These are phyloP conservation scores for Triangularia setosa DNA, from an alignment of 2,329 filamentous ascomycete genomes.

Conservation along the genomic window DNA sequence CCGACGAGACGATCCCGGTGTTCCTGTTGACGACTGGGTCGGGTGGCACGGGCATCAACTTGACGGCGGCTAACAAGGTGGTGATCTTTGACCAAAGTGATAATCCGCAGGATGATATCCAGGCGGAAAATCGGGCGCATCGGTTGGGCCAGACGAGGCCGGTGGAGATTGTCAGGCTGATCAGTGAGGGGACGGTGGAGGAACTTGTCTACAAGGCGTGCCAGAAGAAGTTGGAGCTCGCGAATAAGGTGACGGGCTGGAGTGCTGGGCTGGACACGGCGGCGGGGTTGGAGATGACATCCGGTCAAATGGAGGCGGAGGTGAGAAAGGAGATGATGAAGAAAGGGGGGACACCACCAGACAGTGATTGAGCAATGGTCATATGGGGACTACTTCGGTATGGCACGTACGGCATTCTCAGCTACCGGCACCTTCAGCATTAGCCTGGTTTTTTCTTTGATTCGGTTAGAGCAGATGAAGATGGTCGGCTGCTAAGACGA, in stretches of 20 bases:
- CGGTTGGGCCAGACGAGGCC: slow-evolving; percentile 86
- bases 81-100: slow-evolving; percentile 97
- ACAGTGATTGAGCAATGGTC: slow-evolving; percentile 1
- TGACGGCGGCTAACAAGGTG: slow-evolving; percentile 94
- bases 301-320: slow-evolving; percentile 27
- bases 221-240: slow-evolving; percentile 87
- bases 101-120: slow-evolving; percentile 97
- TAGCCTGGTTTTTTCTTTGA: background rate
- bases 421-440: background rate
- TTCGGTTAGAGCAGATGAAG: background rate
- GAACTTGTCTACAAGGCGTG: slow-evolving; percentile 90
- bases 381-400: background rate
- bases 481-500: background rate
- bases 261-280: slow-evolving; percentile 18
- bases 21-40: slow-evolving; percentile 93
- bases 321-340: slow-evolving; percentile 23
- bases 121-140: slow-evolving; percentile 95
- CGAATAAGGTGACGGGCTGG: slow-evolving; percentile 53
- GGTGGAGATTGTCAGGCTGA: slow-evolving; percentile 84
- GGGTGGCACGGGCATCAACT: slow-evolving; percentile 93
- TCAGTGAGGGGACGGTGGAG: slow-evolving; percentile 80
- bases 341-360: slow-evolving; percentile 20
- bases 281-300: slow-evolving; percentile 23
- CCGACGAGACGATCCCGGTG: slow-evolving; percentile 72
- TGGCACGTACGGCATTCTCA: background rate